A percentile compares a stretch with the other conserved stretches of the same genome.
These are phyloP conservation scores for Leishmania turanica DNA, from an alignment of 208 protist genomes.

Conservation along the genomic window DNA sequence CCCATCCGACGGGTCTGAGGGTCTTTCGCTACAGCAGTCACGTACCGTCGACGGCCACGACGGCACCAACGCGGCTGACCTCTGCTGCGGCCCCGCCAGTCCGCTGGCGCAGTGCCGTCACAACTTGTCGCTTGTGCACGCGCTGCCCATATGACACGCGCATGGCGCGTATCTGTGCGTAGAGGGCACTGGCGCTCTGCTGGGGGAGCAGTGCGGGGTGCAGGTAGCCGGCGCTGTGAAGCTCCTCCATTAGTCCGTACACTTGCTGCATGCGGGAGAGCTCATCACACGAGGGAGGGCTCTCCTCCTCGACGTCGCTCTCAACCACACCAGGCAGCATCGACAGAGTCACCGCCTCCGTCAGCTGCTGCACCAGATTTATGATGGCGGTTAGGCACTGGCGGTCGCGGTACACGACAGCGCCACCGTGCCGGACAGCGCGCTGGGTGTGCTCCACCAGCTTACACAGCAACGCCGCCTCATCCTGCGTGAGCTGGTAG, in stretches of 20 bases:
- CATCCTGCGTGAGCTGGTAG: conserved; percentile 69
- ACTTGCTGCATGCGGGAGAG: conserved; percentile 53
- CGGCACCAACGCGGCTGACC: not conserved
- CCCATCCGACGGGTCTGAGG: not conserved
- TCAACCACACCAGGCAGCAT: conserved; percentile 25
- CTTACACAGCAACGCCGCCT: conserved; percentile 45
- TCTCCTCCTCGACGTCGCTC: conserved; percentile 21
- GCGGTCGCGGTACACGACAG: conserved; percentile 49
- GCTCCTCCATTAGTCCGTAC: conserved; percentile 56
- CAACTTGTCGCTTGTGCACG: conserved; percentile 43
- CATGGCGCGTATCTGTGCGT: conserved; percentile 55
- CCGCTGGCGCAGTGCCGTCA: conserved; percentile 32
- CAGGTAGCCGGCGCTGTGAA: conserved; percentile 64
- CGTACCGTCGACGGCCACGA: not conserved
- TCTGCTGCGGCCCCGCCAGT: conserved; percentile 5
- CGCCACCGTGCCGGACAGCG: conserved; percentile 51
- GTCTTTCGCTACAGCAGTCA: not conserved
- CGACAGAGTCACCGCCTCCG: conserved; percentile 58
- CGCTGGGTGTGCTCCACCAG: conserved; percentile 35
- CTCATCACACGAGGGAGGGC: conserved; percentile 21
- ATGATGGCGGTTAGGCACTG: conserved; percentile 53
- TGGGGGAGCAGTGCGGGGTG: conserved; percentile 47
- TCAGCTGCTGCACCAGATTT: conserved; percentile 50
- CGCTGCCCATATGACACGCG: conserved; percentile 65
- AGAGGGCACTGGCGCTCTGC: conserved; percentile 45